Evolutionary conservation across 1,284 basidiomycete genomes (phyloP), one percentile per base, ranked within the genome.

Genomic region (Athelia psychrophila): DNA sequence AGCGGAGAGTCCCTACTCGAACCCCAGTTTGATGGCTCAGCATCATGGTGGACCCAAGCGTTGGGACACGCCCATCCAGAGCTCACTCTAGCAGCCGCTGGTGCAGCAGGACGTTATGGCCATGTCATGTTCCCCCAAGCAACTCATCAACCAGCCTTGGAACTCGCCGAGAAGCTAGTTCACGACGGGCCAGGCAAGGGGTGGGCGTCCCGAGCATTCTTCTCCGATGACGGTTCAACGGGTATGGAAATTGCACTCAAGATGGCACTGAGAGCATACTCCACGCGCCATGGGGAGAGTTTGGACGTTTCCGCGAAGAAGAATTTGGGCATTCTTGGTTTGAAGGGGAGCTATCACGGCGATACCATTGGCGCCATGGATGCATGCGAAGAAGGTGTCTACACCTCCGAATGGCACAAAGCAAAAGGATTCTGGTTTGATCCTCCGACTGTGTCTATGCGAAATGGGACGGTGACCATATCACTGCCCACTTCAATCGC

Each of bases 311-410:
- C 51, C 13, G 73, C 75, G n/a, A 75, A 74, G 57, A 83, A 81
- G 56, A 73, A 82, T 32, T 74, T 96, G 15, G 91, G 92, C 16
- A 81, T 99, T 0, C 68, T 99, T 2, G 96, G 96, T 0, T 65
- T 98, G 40, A 89, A 87, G 58, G 96, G 96, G 2, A 94, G 93
- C 62, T 99, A 99, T 71, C 96, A 99, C 63, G 96, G 96, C 5
- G 96, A 99, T 68, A 98, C 96, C 18, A 97, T 98, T 59, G 96
- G 96, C 1, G 88, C 89, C 1, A 98, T 99, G 96, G 93, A 98
- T 60, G 96, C 96, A 3, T 91, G 88, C 59, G 86, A 88, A 58
- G 91, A 94, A 62, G 91, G 91, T 13, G 88, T 96, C 1, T 99
- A 91, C 70, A 95, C 91, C 18, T 98, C 95, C 54, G 93, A 98